phyloP scores from a whole-genome alignment of 2,329 filamentous ascomycete species.

The Xylaria sp. region DNA sequence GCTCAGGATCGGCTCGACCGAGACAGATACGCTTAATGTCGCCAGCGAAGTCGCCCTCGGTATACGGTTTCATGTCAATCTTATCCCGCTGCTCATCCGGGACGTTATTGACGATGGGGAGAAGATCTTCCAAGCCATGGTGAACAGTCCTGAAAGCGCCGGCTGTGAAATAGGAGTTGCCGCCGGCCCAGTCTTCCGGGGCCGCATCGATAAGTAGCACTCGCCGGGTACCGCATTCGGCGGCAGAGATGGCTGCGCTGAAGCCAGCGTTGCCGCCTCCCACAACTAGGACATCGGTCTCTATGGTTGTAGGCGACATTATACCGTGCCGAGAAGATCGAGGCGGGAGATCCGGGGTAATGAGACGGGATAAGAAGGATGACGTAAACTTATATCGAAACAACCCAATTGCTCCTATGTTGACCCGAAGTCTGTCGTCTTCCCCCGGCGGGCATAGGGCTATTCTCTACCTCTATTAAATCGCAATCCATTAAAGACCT shows the following conservation, averaged over 20 bases:
- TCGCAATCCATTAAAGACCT: not conserved
- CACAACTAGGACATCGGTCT: not conserved
- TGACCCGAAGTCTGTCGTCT: not conserved
- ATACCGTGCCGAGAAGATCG: not conserved
- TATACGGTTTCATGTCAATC: conserved; percentile 4
- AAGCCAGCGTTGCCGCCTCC: conserved; percentile 8
- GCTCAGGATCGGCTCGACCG: not conserved
- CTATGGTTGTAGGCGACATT: not conserved
- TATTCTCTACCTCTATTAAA: not conserved
- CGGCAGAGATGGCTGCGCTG: conserved; percentile 6
- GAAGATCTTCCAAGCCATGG: conserved; percentile 3
- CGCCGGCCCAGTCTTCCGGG: conserved; percentile 3
- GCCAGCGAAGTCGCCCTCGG: not conserved
- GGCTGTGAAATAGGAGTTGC: conserved; percentile 9
- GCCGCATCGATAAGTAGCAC: conserved; percentile 8
- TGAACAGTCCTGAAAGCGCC: conserved; percentile 6
- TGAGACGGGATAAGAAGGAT: not conserved
- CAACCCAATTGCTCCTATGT: not conserved
- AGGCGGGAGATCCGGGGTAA: not conserved
- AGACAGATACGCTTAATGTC: conserved; percentile 6
- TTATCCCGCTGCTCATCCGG: conserved; percentile 6
- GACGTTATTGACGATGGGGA: conserved; percentile 4
- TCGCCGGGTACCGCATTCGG: not conserved
- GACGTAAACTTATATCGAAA: not conserved
- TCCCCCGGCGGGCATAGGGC: not conserved